These are phyloP conservation scores for Cornus kousa DNA, from an alignment of 148 eudicot species.

Conservation along the genomic window DNA sequence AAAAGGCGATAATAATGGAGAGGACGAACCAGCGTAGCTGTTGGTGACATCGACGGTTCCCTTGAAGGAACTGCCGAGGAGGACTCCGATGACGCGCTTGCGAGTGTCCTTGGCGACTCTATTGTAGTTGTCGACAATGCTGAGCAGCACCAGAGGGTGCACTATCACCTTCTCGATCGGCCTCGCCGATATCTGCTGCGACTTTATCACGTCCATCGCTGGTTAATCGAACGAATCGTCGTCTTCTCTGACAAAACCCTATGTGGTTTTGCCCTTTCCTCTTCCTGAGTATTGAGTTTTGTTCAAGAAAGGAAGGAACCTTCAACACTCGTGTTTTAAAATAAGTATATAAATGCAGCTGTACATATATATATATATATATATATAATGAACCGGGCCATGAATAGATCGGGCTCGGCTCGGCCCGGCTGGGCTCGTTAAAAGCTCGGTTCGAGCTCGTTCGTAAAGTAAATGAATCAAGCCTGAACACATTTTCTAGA, in stretches of 20 bases:
- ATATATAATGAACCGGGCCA: no score
- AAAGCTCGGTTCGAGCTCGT: no score
- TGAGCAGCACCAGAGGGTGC: constrained; percentile 84
- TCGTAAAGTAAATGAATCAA: no score
- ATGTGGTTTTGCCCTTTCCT: background rate
- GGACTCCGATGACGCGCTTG: constrained; percentile 89
- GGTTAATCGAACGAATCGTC: background rate
- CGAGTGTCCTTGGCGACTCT: constrained; percentile 94
- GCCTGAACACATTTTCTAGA: no score
- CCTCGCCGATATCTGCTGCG: constrained; percentile 75
- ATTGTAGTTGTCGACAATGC: constrained; percentile 96
- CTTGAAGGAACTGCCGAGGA: constrained; percentile 70
- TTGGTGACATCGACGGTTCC: constrained; percentile 90
- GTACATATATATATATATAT: no score
- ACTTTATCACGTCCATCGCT: constrained; percentile 88
- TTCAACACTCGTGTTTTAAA: no score
- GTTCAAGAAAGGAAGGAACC: constrained; percentile 9
- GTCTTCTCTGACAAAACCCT: background rate
- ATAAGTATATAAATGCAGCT: no score
- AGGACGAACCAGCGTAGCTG: constrained; percentile 74
- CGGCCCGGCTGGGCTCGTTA: no score
- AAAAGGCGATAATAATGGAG: background rate
- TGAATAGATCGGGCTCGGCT: no score
- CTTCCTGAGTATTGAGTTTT: background rate
- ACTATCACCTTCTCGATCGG: constrained; percentile 91